Percentiles rank a stretch among this genome's conserved stretches.
These are phyloP conservation scores for Gossypium sturtianum DNA, from an alignment of 345 rosid genomes.

Conservation along the genomic window DNA sequence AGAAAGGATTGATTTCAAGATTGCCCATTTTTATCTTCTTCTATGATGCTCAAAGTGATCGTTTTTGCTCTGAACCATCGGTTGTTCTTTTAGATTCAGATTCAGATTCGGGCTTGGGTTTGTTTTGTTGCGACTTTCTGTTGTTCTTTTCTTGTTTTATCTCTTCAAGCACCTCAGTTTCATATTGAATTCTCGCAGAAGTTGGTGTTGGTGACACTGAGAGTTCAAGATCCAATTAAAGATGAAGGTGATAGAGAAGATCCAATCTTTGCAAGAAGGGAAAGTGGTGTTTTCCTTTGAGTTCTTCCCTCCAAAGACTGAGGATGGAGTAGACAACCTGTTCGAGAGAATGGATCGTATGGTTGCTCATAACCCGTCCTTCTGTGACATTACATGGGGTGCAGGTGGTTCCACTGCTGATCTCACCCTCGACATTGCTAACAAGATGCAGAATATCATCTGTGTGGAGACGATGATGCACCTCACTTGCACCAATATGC, in stretches of 20 bases:
- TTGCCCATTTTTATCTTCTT: not conserved
- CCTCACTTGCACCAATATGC: conserved; percentile 98
- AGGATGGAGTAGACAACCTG: conserved; percentile 95
- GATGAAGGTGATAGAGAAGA: conserved; percentile 93
- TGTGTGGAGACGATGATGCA: conserved; percentile 99
- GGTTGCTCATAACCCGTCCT: conserved; percentile 79
- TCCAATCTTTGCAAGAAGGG: conserved; percentile 32
- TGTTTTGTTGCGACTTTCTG: not conserved
- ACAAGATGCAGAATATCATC: conserved; percentile 90
- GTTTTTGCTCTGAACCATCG: not conserved
- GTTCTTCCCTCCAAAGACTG: conserved; percentile 97
- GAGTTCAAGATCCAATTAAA: conserved; percentile 2
- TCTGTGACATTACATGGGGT: conserved; percentile 99
- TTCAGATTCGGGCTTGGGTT: not conserved
- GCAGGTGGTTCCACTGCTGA: conserved; percentile 99
- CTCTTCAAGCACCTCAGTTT: not conserved
- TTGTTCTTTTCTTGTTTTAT: not conserved
- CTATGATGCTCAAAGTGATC: not conserved
- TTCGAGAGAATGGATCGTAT: conserved; percentile 94
- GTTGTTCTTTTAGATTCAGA: not conserved
- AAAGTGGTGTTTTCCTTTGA: conserved; percentile 88
- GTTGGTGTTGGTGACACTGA: not conserved
- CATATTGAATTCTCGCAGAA: conserved; percentile 3
- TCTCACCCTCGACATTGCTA: conserved; percentile 88
- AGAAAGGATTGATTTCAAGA: not conserved